phyloP scores from a whole-genome alignment of 2,329 filamentous ascomycete species.

The Sporothrix brasiliensis region DNA sequence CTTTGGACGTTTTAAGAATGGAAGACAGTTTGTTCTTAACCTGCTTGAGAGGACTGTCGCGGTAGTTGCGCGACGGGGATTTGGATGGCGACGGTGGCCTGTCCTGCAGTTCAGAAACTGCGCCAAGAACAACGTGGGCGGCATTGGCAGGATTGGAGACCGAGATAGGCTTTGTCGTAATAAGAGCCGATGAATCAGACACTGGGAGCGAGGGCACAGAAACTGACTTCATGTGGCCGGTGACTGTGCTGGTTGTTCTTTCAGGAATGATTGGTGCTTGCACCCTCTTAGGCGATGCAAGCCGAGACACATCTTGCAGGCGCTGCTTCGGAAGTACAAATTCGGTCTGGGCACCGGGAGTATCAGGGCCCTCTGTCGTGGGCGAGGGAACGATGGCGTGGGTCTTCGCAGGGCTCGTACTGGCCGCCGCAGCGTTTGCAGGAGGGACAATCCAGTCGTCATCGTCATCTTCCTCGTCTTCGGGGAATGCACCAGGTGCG shows the following conservation, averaged over 20 bases:
- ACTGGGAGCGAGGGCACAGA: constrained; percentile 61
- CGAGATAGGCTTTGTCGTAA: constrained; percentile 63
- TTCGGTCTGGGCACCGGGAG: constrained; percentile 44
- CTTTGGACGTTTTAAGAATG: constrained; percentile 84
- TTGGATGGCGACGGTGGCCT: constrained; percentile 55
- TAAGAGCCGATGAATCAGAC: constrained; percentile 40
- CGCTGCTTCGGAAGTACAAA: constrained; percentile 48
- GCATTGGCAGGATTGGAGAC: constrained; percentile 56
- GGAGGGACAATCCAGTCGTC: constrained; percentile 66
- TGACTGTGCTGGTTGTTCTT: constrained; percentile 35
- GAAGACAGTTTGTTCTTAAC: constrained; percentile 93
- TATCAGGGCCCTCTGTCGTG: constrained; percentile 56
- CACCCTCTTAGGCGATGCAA: constrained; percentile 46
- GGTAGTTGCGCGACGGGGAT: constrained; percentile 59
- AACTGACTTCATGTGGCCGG: constrained; percentile 62
- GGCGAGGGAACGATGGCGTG: constrained; percentile 64
- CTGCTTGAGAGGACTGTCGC: constrained; percentile 82
- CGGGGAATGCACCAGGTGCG: constrained; percentile 64
- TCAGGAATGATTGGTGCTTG: constrained; percentile 29
- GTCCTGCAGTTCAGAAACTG: constrained; percentile 50
- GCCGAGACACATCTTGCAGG: constrained; percentile 40
- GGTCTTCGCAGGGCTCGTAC: constrained; percentile 55
- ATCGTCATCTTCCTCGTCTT: constrained; percentile 55
- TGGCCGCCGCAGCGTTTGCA: constrained; percentile 48
- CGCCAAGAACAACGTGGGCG: constrained; percentile 42